Evolutionary conservation across 768 basidiomycete genomes (phyloP).

Genomic region (Dioszegia crocea): DNA sequence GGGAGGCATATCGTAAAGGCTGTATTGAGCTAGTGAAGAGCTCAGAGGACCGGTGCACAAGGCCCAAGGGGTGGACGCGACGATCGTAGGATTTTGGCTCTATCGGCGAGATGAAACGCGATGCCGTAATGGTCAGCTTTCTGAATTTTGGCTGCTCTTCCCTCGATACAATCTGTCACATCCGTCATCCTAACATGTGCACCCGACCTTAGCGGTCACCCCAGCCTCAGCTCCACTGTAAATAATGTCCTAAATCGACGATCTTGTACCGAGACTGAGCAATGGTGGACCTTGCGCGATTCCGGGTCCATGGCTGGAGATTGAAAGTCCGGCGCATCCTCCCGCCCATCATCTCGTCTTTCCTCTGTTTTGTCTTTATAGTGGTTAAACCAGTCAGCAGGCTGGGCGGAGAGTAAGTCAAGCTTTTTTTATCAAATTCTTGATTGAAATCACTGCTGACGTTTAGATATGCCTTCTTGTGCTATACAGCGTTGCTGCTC

Average conservation of each 20-base stretch:
- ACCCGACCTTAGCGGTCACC: no score
- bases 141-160: no score
- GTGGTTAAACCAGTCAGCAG: slow-evolving; percentile 23
- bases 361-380: slow-evolving; percentile 34
- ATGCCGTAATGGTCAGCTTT: neutral
- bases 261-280: no score
- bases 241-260: no score
- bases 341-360: slow-evolving; percentile 14
- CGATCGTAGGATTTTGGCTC: neutral
- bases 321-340: neutral
- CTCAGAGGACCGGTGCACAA: no score
- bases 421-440: neutral
- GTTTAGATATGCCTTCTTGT: slow-evolving; percentile 40
- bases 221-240: no score
- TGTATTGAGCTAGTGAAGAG: neutral
- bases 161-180: no score
- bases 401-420: slow-evolving; percentile 33
- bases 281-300: neutral
- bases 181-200: no score
- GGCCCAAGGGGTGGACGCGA: neutral
- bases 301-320: neutral
- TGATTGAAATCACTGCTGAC: no score
- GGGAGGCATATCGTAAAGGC: slow-evolving; percentile 10
- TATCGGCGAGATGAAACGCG: neutral
- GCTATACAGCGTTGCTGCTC: slow-evolving; percentile 33